phyloP scores from a whole-genome alignment of 75 land plant species.

The Pinus taeda region DNA sequence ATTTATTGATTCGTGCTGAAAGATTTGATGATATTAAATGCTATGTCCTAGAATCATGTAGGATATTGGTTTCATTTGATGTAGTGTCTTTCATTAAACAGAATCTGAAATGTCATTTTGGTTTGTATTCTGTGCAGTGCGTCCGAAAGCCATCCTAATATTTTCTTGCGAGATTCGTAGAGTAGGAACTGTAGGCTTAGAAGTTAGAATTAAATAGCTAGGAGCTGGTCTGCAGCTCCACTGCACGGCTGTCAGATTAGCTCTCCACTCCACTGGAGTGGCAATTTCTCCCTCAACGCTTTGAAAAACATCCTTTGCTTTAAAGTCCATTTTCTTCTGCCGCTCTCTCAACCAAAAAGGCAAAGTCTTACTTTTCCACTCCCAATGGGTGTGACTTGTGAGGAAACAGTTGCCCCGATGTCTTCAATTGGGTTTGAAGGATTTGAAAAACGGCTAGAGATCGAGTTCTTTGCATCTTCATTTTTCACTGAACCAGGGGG shows the following conservation, averaged over 20 bases:
- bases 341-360: neutral
- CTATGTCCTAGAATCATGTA: neutral
- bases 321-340: neutral
- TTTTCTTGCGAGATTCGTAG: too few relatives aligned
- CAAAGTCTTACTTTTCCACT: neutral
- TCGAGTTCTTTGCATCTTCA: conserved; percentile 42
- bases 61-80: neutral
- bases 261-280: conserved; percentile 1
- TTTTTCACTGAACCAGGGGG: conserved; percentile 45
- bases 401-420: conserved; percentile 5
- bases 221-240: neutral
- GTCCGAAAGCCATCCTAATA: conserved; percentile 83
- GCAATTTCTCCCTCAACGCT: conserved; percentile 12
- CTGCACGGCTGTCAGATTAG: conserved; percentile 8
- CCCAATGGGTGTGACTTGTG: neutral
- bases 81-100: neutral
- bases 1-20: neutral
- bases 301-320: neutral
- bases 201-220: too few relatives aligned
- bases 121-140: conserved; percentile 50
- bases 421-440: conserved; percentile 68
- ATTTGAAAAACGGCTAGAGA: conserved; percentile 65
- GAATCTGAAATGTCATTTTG: neutral
- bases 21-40: neutral
- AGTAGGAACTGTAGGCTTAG: too few relatives aligned